Conservation (phyloP, 2,329 filamentous ascomycete species). For the Hypoxylon sp. region DNA sequence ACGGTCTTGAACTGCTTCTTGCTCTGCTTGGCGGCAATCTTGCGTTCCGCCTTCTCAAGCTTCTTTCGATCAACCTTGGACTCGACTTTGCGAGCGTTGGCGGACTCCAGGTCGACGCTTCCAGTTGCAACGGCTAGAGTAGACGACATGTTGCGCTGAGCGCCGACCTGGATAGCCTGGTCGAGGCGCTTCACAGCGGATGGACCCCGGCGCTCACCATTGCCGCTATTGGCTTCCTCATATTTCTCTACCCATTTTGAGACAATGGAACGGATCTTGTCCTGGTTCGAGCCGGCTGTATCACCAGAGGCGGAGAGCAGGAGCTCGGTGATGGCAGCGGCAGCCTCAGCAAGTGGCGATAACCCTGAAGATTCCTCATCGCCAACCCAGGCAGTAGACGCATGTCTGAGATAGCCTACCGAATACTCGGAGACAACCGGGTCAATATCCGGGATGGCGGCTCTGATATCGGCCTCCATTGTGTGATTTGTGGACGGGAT, state of each 20-base stretch:
- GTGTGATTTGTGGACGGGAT: slow-evolving; percentile 23
- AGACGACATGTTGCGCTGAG: slow-evolving; percentile 95
- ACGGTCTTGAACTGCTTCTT: slow-evolving; percentile 99
- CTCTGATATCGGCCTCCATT: slow-evolving; percentile 92
- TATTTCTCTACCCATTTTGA: slow-evolving; percentile 91
- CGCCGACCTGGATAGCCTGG: slow-evolving; percentile 93
- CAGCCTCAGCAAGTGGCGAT: slow-evolving; percentile 87
- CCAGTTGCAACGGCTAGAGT: slow-evolving; percentile 89
- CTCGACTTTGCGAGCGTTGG: slow-evolving; percentile 93
- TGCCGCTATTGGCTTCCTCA: slow-evolving; percentile 81
- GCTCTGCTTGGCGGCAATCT: slow-evolving; percentile 98
- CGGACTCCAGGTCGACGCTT: slow-evolving; percentile 92
- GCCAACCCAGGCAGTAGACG: slow-evolving; percentile 84
- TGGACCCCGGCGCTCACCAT: slow-evolving; percentile 78
- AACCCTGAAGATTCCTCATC: slow-evolving; percentile 79
- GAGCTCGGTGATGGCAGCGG: slow-evolving; percentile 85
- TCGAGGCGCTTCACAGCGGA: slow-evolving; percentile 88
- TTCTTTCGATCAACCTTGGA: slow-evolving; percentile 99
- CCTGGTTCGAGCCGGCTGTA: slow-evolving; percentile 78
- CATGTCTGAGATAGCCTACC: slow-evolving; percentile 93
- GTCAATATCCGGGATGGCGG: slow-evolving; percentile 88
- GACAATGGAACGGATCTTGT: slow-evolving; percentile 85
- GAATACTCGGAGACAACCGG: slow-evolving; percentile 92
- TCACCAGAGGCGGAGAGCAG: slow-evolving; percentile 94
- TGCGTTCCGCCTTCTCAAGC: slow-evolving; percentile 97